Evolutionary conservation across 176 grass and related monocot genomes (phyloP).

Genomic region (Bromus sterilis): DNA sequence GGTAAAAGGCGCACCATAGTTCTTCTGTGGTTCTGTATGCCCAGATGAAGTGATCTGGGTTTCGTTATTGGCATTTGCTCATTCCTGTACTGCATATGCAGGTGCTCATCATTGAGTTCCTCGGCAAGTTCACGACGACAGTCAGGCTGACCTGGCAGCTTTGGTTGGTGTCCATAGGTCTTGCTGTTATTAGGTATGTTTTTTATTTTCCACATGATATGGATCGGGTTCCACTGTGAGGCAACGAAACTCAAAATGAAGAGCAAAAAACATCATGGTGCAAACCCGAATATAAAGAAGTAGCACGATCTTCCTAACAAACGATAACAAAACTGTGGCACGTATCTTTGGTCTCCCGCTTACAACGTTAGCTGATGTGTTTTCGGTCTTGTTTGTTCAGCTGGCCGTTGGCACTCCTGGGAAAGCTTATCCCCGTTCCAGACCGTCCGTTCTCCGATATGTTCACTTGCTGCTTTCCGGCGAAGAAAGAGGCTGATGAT

Average conservation of each 20-base stretch:
- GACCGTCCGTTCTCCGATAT: constrained; percentile 31
- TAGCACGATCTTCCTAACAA: too few relatives aligned
- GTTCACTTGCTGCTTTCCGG: constrained; percentile 30
- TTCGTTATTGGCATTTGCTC: not conserved
- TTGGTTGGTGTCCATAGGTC: constrained; percentile 71
- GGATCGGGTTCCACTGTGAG: too few relatives aligned
- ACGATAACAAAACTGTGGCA: too few relatives aligned
- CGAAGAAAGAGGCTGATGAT: constrained; percentile 30
- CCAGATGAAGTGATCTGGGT: not conserved
- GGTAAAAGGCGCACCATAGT: constrained; percentile 26
- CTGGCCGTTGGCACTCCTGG: constrained; percentile 52
- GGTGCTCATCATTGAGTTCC: constrained; percentile 87
- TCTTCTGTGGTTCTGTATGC: not conserved
- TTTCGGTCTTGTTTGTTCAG: constrained; percentile 26
- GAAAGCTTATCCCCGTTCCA: constrained; percentile 71
- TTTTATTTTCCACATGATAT: too few relatives aligned
- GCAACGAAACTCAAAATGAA: too few relatives aligned
- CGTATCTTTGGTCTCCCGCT: not conserved
- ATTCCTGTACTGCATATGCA: constrained; percentile 13
- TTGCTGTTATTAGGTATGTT: constrained; percentile 54
- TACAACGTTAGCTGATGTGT: not conserved
- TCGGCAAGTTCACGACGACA: constrained; percentile 79
- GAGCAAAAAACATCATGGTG: too few relatives aligned
- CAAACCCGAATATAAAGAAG: too few relatives aligned
- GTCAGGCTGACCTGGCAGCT: constrained; percentile 76